Evolutionary conservation across 1,139 yeast genomes (phyloP).

Genomic region (Pichia cactophila): DNA sequence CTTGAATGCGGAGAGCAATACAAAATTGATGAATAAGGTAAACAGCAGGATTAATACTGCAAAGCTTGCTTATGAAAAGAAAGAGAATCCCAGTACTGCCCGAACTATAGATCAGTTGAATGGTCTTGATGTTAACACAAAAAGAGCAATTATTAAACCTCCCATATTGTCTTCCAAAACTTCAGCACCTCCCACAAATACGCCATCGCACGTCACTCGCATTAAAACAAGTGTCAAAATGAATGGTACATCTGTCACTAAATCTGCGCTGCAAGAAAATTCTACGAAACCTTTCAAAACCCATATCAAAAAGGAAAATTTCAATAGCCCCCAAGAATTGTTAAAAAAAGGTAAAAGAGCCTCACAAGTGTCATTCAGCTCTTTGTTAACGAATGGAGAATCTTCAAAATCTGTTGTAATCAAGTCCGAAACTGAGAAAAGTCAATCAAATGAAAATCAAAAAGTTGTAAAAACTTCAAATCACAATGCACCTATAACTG

Average conservation of each 20-base stretch:
- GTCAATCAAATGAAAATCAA: neutral
- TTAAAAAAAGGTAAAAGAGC: neutral
- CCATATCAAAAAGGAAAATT: neutral
- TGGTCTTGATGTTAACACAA: slow-evolving; percentile 3
- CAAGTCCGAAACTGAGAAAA: slow-evolving; percentile 1
- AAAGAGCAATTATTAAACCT: neutral
- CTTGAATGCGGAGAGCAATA: slow-evolving; percentile 25
- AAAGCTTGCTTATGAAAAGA: slow-evolving; percentile 3
- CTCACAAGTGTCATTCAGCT: slow-evolving; percentile 5
- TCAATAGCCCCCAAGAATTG: neutral
- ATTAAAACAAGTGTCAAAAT: neutral
- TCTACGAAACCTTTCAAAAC: neutral
- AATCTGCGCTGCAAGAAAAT: neutral
- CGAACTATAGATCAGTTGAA: slow-evolving; percentile 2
- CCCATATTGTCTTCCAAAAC: neutral
- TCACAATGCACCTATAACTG: neutral
- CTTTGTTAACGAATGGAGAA: slow-evolving; percentile 6
- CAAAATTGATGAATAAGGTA: slow-evolving; percentile 27
- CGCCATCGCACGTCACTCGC: neutral
- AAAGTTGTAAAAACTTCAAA: neutral
- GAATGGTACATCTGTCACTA: neutral
- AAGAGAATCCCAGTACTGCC: no score
- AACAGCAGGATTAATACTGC: slow-evolving; percentile 25
- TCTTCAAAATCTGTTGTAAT: slow-evolving; percentile 13
- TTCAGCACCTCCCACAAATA: neutral